phyloP scores from a whole-genome alignment of 331 rosid species.

The Malus hybrid region DNA sequence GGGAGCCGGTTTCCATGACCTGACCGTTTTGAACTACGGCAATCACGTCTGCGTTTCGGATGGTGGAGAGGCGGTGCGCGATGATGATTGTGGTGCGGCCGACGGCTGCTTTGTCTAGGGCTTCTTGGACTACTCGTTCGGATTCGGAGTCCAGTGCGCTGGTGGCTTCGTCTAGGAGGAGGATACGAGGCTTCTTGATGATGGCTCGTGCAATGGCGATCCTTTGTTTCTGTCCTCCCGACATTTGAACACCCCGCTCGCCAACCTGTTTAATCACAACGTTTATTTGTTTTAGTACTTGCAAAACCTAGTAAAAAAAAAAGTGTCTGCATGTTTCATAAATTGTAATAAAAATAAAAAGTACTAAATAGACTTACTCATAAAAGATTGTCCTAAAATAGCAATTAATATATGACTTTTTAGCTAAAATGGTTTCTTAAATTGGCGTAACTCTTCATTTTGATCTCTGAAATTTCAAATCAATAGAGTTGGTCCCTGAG shows the following conservation, averaged over 20 bases:
- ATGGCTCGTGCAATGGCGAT: slow-evolving; percentile 76
- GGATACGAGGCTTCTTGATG: slow-evolving; percentile 57
- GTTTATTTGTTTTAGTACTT: not conserved
- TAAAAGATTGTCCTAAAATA: no score
- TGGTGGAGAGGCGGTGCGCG: slow-evolving; percentile 71
- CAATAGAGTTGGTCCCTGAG: no score
- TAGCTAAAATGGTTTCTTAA: no score
- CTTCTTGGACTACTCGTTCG: slow-evolving; percentile 70
- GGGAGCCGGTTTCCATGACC: slow-evolving; percentile 61
- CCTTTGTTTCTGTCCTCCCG: slow-evolving; percentile 88
- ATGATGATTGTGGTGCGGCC: slow-evolving; percentile 83
- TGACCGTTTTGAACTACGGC: slow-evolving; percentile 53
- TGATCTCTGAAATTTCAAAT: no score
- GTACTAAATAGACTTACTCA: no score
- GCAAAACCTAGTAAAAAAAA: no score
- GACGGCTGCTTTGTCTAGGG: slow-evolving; percentile 60
- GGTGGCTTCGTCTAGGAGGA: slow-evolving; percentile 76
- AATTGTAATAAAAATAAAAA: no score
- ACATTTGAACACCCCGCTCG: slow-evolving; percentile 75
- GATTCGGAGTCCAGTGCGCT: slow-evolving; percentile 82
- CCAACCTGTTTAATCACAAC: slow-evolving; percentile 47
- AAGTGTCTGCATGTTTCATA: no score
- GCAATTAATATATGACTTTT: no score
- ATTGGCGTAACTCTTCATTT: no score
- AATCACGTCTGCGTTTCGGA: slow-evolving; percentile 52